Conservation (phyloP, 805 yeast species). For the Hermanozyma aechmeae region DNA sequence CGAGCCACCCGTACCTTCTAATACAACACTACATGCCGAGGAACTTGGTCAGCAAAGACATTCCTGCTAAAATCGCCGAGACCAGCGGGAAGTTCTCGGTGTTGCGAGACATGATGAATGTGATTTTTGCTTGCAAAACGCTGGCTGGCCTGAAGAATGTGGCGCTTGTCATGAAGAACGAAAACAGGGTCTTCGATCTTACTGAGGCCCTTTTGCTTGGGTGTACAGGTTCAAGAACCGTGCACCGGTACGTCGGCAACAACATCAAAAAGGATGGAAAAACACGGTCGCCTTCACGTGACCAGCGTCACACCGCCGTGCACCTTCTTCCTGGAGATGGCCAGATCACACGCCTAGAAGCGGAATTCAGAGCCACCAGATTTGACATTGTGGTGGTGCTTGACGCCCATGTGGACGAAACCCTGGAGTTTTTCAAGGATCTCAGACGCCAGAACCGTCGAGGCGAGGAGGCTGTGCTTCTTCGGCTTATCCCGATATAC, state of each 20-base stretch:
- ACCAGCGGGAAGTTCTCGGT: constrained; percentile 81
- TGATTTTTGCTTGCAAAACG: constrained; percentile 20
- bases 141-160: constrained; percentile 36
- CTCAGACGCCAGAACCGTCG: constrained; percentile 21
- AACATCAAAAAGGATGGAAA: constrained; percentile 41
- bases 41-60: constrained; percentile 59
- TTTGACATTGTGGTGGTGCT: constrained; percentile 57
- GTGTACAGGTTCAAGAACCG: constrained; percentile 33
- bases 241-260: constrained; percentile 55
- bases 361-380: constrained; percentile 12
- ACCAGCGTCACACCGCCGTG: constrained; percentile 11
- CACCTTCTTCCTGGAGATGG: constrained; percentile 38
- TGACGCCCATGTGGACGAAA: constrained; percentile 50
- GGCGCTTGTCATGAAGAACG: constrained; percentile 65
- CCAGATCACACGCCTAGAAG: constrained; percentile 13
- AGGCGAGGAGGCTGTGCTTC: constrained; percentile 37
- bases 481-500: constrained; percentile 67
- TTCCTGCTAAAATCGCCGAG: constrained; percentile 59
- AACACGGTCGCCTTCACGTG: constrained; percentile 8
- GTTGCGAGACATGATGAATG: constrained; percentile 51
- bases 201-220: constrained; percentile 65
- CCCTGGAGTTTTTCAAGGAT: constrained; percentile 17
- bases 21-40: constrained; percentile 84
- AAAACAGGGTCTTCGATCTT: constrained; percentile 54
- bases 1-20: constrained; percentile 82